Evolutionary conservation across 345 rosid species (phyloP), one percentile per base, ranked within the genome.

Genomic region (Raphanus sativus): DNA sequence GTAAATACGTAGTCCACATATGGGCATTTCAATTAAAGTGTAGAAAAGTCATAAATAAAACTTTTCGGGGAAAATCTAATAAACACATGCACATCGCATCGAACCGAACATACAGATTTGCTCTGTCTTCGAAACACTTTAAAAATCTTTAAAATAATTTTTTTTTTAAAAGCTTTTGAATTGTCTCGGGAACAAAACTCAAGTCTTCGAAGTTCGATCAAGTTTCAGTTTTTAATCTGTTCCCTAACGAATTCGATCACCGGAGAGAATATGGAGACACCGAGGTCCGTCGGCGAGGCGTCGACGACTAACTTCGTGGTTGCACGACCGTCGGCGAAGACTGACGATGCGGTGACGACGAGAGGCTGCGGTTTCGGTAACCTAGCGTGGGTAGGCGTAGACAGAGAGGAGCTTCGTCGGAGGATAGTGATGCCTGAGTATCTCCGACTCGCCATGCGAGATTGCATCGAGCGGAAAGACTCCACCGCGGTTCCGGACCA

Each of bases 381-480:
- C 2, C 84, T 93, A 87, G 21, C 21, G 12, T 96, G 87, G 75
- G 77, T 88, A 73, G 82, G 91, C 58, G 83, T 96, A 67, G 86
- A 90, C 67, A 93, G 81, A 84, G 93, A 93, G 75, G 92, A 89
- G 69, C 85, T 96, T 17, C 85, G 77, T 76, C 38, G 62, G 80
- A 85, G 77, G 55, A 65, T 91, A 9, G 65, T 73, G 30, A 87
- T 96, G 78, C 98, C 98, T 8, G 83, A 85, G 76, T 91, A 96
- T 77, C 82, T 96, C 11, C 93, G 96, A n/a, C 83, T 73, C 17
- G 94, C 93, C 16, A 85, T 96, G 75, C 71, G 78, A 17, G 89
- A 93, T 25, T 78, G 95, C 50, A 88, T 96, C 42, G 83, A 80
- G 69, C 68, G 87, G 50, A 86, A 82, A 84, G 90, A 89, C 58